Evolutionary conservation across 345 rosid genomes (phyloP).

Genomic region (Citrus sinensis): DVS_A1.0 CM039163.1:1760001-1760500

Average conservation of each 20-base stretch:
- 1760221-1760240: conserved; percentile 42
- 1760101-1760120: background rate
- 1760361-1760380: too few species aligned
- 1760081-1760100: background rate
- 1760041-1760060: background rate
- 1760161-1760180: conserved; percentile 39
- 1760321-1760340: too few species aligned
- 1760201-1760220: conserved; percentile 43
- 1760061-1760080: background rate
- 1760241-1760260: conserved; percentile 12
- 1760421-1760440: too few species aligned
- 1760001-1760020: conserved; percentile 43
- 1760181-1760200: conserved; percentile 45
- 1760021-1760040: conserved; percentile 35
- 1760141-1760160: conserved; percentile 37
- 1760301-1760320: background rate
- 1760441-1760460: too few species aligned
- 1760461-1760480: too few species aligned
- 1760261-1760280: conserved; percentile 15
- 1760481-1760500: too few species aligned
- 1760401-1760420: too few species aligned
- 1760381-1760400: too few species aligned
- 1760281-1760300: background rate
- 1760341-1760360: too few species aligned
- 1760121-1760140: conserved; percentile 39